phyloP scores from a whole-genome alignment of 805 yeast species.

The Dipodascus albidus region DNA sequence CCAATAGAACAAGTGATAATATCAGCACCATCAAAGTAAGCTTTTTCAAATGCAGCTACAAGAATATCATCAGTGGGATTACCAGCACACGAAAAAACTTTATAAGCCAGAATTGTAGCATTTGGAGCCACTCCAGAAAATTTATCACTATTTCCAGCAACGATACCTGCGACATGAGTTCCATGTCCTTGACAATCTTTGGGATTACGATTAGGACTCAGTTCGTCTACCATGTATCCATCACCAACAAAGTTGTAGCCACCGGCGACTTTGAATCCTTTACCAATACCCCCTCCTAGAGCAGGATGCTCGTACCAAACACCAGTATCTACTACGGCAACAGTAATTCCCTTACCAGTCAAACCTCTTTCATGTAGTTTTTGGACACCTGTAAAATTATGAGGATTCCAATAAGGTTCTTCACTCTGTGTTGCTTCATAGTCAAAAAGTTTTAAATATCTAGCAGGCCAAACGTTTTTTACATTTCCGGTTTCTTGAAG shows the following conservation, averaged over 20 bases:
- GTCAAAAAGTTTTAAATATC: not conserved
- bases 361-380: slow-evolving; percentile 10
- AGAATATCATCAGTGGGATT: slow-evolving; percentile 13
- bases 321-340: slow-evolving; percentile 9
- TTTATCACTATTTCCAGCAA: slow-evolving; percentile 10
- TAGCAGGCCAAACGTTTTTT: slow-evolving; percentile 4
- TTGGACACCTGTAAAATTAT: slow-evolving; percentile 14
- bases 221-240: slow-evolving; percentile 3
- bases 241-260: slow-evolving; percentile 14
- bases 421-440: not conserved
- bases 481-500: slow-evolving; percentile 3
- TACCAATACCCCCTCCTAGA: slow-evolving; percentile 17
- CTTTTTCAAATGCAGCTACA: slow-evolving; percentile 10
- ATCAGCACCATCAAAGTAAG: slow-evolving; percentile 10
- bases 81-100: slow-evolving; percentile 15
- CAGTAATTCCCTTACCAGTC: slow-evolving; percentile 11
- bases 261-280: slow-evolving; percentile 11
- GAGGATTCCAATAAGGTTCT: slow-evolving; percentile 13
- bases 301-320: slow-evolving; percentile 9
- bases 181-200: slow-evolving; percentile 19
- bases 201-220: slow-evolving; percentile 9
- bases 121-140: slow-evolving; percentile 16
- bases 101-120: slow-evolving; percentile 13
- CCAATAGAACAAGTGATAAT: slow-evolving; percentile 16
- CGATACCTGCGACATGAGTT: slow-evolving; percentile 14